Evolutionary conservation across 139 green algal species (phyloP).

Genomic region (Chlorella ohadii): DNA sequence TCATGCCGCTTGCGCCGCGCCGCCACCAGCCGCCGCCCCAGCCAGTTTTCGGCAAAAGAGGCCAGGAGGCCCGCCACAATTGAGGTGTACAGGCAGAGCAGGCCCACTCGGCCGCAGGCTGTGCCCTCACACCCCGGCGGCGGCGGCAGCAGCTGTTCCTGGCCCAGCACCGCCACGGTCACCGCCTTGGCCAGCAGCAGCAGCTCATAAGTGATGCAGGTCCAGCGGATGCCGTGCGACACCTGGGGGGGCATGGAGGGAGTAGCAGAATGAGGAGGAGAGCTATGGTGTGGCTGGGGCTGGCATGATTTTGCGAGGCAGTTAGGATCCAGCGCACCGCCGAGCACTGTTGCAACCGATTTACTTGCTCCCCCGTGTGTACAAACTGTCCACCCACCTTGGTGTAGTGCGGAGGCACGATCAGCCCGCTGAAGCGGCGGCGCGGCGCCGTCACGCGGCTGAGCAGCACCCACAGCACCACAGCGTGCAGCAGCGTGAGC

Average conservation of each 20-base stretch:
- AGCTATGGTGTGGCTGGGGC: background rate
- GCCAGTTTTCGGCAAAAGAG: slow-evolving; percentile 33
- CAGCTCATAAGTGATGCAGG: slow-evolving; percentile 41
- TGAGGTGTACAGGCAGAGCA: slow-evolving; percentile 51
- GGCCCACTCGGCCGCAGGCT: slow-evolving; percentile 19
- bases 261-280: background rate
- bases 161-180: slow-evolving; percentile 54
- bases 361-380: too few species aligned
- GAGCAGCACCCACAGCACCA: slow-evolving; percentile 30
- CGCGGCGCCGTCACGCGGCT: slow-evolving; percentile 11
- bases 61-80: slow-evolving; percentile 38
- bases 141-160: slow-evolving; percentile 50
- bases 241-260: background rate
- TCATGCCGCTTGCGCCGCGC: slow-evolving; percentile 16
- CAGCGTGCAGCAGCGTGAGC: slow-evolving; percentile 18
- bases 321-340: too few species aligned
- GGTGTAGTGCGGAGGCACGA: slow-evolving; percentile 3
- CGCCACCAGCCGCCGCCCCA: slow-evolving; percentile 6
- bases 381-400: background rate
- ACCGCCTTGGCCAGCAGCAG: slow-evolving; percentile 70
- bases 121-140: background rate
- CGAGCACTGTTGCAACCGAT: too few species aligned
- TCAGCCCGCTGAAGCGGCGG: slow-evolving; percentile 11
- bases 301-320: too few species aligned
- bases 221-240: background rate